phyloP scores from a whole-genome alignment of 495 filamentous ascomycete species.

The Hypoxylon lienhwacheense region DNA sequence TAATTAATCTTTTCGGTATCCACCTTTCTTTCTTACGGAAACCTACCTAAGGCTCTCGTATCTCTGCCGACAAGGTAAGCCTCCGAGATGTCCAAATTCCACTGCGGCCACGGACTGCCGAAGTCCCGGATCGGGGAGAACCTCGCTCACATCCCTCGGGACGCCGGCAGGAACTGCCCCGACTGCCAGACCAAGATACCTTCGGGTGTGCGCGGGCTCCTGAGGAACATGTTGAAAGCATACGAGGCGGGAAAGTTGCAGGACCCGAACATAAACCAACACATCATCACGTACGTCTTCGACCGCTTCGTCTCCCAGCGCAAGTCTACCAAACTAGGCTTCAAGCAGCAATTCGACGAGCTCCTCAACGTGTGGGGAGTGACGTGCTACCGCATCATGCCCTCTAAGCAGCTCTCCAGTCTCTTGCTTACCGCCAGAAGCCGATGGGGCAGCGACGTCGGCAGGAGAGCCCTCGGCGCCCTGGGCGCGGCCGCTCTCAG shows the following conservation, averaged over 20 bases:
- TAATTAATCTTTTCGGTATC: too few relatives aligned
- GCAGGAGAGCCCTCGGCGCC: neutral
- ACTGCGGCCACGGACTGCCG: conserved; percentile 18
- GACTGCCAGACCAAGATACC: conserved; percentile 15
- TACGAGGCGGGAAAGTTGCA: neutral
- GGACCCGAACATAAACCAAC: conserved; percentile 5
- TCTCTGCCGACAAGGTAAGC: conserved; percentile 13
- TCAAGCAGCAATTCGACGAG: conserved; percentile 3
- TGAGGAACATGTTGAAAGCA: conserved; percentile 4
- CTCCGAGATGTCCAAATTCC: conserved; percentile 11
- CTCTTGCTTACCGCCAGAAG: neutral
- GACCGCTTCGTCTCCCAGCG: conserved; percentile 20
- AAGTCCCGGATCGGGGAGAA: conserved; percentile 21
- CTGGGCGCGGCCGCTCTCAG: conserved; percentile 11
- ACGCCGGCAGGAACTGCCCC: conserved; percentile 11
- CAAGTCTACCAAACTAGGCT: neutral
- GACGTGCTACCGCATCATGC: conserved; percentile 1
- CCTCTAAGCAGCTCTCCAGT: conserved; percentile 6
- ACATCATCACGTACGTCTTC: conserved; percentile 14
- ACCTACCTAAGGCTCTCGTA: neutral
- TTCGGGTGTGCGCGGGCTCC: neutral
- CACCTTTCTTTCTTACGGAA: too few relatives aligned
- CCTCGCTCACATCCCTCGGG: conserved; percentile 15
- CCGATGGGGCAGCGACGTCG: conserved; percentile 22
- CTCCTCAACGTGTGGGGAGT: conserved; percentile 1